Evolutionary conservation across 306 rosid species (phyloP).

Genomic region (Purshia tridentata): DNA sequence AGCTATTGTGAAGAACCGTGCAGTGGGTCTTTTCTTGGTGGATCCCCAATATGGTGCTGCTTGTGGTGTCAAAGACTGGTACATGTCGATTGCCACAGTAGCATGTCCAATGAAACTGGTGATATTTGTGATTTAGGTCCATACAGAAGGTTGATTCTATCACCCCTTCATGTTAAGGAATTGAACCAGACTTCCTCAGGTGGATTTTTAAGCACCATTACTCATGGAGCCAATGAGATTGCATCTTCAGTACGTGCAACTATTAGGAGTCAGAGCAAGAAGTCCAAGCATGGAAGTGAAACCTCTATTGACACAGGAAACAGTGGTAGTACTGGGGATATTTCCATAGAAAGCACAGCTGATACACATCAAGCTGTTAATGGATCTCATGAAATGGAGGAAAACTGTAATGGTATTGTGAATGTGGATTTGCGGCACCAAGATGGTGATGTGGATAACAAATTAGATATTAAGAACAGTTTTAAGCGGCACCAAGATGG

Average conservation of each 20-base stretch:
- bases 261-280: slow-evolving; percentile 82
- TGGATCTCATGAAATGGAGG: slow-evolving; percentile 64
- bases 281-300: slow-evolving; percentile 69
- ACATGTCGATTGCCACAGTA: slow-evolving; percentile 90
- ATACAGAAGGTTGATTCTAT: slow-evolving; percentile 76
- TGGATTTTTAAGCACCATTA: slow-evolving; percentile 83
- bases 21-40: slow-evolving; percentile 88
- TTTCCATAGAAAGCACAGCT: slow-evolving; percentile 70
- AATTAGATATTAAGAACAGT: slow-evolving; percentile 54
- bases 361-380: slow-evolving; percentile 51
- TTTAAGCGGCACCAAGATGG: slow-evolving; percentile 50
- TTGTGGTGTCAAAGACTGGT: slow-evolving; percentile 95
- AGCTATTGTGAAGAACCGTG: slow-evolving; percentile 97
- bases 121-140: slow-evolving; percentile 93
- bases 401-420: slow-evolving; percentile 42
- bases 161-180: slow-evolving; percentile 82
- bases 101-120: slow-evolving; percentile 81
- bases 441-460: slow-evolving; percentile 56
- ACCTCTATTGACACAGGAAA: slow-evolving; percentile 56
- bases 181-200: slow-evolving; percentile 50
- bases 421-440: slow-evolving; percentile 49
- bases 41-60: slow-evolving; percentile 98
- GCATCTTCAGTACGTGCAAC: slow-evolving; percentile 93
- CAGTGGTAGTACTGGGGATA: slow-evolving; percentile 54
- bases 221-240: slow-evolving; percentile 97